Conservation (phyloP, 306 rosid genomes). For the Mimosa bimucronata region DNA sequence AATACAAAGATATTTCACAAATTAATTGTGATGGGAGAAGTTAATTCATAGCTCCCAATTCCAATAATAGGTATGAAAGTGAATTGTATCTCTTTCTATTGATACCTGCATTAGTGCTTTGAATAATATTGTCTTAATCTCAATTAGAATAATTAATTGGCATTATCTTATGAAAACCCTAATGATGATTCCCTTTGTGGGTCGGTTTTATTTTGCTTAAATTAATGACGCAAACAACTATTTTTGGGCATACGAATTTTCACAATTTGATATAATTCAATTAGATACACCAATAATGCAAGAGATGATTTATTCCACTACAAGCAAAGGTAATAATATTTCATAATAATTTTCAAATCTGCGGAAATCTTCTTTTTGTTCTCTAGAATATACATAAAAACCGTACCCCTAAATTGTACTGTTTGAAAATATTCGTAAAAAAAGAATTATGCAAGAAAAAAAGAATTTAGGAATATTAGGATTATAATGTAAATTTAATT, state of each 20-base stretch:
- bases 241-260: conserved; percentile 23
- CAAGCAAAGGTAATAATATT: conserved; percentile 17
- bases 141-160: conserved; percentile 15
- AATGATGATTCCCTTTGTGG: conserved; percentile 36
- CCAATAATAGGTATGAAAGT: background rate
- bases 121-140: conserved; percentile 15
- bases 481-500: conserved; percentile 6
- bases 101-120: background rate
- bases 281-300: background rate
- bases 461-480: conserved; percentile 53
- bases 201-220: background rate
- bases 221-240: background rate
- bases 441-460: conserved; percentile 29
- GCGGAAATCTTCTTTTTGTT: conserved; percentile 21
- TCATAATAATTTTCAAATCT: background rate
- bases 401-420: conserved; percentile 46
- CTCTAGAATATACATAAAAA: conserved; percentile 28
- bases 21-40: background rate
- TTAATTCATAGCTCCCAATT: background rate
- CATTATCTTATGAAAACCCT: conserved; percentile 32
- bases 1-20: background rate
- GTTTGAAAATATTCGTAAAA: conserved; percentile 49
- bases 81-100: background rate
- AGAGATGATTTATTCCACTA: conserved; percentile 5
- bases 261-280: conserved; percentile 20